Conservation (phyloP, 352 stramenopile genomes). For the Elongisporangium prolatum region DNA sequence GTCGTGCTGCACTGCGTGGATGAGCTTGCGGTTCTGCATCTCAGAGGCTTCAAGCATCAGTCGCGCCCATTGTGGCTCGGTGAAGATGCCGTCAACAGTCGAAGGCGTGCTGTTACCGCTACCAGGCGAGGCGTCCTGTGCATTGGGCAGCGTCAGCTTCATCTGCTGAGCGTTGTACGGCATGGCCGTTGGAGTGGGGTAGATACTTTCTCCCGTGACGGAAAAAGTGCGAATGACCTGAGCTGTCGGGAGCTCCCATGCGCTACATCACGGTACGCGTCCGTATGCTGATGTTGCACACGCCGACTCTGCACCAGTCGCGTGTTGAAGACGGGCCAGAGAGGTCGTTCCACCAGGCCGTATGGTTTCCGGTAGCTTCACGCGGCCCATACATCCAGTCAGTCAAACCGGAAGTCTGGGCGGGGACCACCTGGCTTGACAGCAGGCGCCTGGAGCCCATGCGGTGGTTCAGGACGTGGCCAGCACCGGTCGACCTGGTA, state of each 20-base stretch:
- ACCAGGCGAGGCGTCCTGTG: not conserved
- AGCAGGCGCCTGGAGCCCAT: not conserved
- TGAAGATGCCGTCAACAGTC: conserved; percentile 16
- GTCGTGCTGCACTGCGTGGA: conserved; percentile 10
- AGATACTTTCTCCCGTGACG: conserved; percentile 14
- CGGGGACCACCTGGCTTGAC: not conserved
- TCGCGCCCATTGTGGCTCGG: conserved; percentile 21
- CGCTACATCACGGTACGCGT: not conserved
- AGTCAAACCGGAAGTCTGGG: not conserved
- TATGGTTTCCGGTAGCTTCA: not conserved
- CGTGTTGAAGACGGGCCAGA: not conserved
- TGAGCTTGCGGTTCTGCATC: conserved; percentile 12
- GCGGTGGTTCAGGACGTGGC: not conserved
- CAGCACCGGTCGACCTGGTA: not conserved
- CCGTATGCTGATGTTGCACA: not conserved
- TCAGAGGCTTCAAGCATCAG: conserved; percentile 21
- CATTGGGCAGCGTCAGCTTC: conserved; percentile 1
- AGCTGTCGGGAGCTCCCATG: not conserved
- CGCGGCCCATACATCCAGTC: not conserved
- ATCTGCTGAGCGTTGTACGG: not conserved
- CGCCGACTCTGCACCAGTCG: not conserved
- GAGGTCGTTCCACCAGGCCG: not conserved
- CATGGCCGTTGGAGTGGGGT: not conserved
- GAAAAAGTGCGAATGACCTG: conserved; percentile 23
- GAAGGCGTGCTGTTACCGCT: conserved; percentile 14